phyloP scores from a whole-genome alignment of 176 grass and related monocot species.

The Carex cristatella region DNA sequence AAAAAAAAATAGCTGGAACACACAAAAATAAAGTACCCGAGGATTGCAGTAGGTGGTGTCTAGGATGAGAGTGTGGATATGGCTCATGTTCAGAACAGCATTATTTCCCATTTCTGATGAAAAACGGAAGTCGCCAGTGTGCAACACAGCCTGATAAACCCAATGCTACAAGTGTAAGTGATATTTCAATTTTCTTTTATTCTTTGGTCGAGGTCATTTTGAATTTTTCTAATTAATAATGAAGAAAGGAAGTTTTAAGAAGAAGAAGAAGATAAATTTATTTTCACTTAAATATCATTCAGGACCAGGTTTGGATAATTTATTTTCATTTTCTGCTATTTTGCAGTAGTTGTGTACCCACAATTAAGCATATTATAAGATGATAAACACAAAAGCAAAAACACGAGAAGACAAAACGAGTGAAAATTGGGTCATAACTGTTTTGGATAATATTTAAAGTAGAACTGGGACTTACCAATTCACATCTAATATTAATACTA shows the following conservation, averaged over 20 bases:
- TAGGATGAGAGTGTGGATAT: conserved; percentile 79
- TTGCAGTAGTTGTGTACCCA: not conserved
- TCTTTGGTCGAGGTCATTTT: not conserved
- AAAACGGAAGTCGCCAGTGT: conserved; percentile 90
- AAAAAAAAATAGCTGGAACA: not conserved
- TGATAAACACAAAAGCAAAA: not conserved
- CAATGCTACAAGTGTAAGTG: conserved; percentile 12
- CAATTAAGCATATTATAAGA: not conserved
- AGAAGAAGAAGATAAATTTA: too few species aligned
- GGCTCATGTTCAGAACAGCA: conserved; percentile 45
- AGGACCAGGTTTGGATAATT: not conserved
- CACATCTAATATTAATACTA: conserved; percentile 1
- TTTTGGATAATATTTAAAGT: not conserved
- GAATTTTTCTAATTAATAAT: not conserved
- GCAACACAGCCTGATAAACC: conserved; percentile 66
- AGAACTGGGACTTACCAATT: not conserved
- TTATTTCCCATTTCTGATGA: conserved; percentile 71
- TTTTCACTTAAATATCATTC: not conserved
- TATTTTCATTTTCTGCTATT: not conserved
- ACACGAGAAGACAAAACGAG: not conserved
- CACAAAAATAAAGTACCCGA: conserved; percentile 39
- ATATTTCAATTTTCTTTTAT: not conserved
- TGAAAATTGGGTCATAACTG: not conserved
- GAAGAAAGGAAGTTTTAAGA: not conserved
- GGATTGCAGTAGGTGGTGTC: conserved; percentile 93